Base-by-base conservation (phyloP, 306 rosid genomes). In the Castanea mollissima region DNA sequence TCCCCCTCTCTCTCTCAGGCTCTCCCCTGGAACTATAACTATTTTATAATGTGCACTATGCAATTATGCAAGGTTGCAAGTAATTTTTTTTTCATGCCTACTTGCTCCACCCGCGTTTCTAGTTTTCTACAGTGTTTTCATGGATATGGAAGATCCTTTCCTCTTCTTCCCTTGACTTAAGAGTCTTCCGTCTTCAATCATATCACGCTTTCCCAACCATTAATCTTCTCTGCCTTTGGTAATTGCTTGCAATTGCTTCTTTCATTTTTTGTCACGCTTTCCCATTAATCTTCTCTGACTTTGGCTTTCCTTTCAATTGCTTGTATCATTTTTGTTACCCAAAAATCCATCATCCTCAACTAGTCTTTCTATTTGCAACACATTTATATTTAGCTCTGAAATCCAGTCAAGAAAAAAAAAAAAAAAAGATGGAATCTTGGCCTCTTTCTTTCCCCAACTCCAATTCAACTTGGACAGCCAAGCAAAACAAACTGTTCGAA, bases 401-500 rank as follows among this genome's bases (percentile, higher is more conserved):
- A 79, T 67, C 73, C 78, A 68, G 76, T 65, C 71, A 71, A 71
- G 76, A 74, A 78, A 81, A 78, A 46, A 4, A 74, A 78, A 81
- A 78, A 46, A 4, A 49, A 49, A 49, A 49, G 16, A 91, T 91
- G 96, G 81, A 80, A 83, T 69, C 89, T 46, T 73, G 68, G 71
- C 74, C 73, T 54, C 64, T 72, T 69, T 72, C 85, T 62, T 79
- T 83, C 34, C 69, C 87, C 44, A 64, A 63, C 64, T 77, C 83
- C 46, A 73, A 55, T 64, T 41, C 73, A 20, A 78, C 77, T 71
- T 92, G 94, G 94, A 88, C 91, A 62, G 80, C 82, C 23, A 69
- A 83, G 85, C 83, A 92, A 83, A 85, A 90, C 78, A 87, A 87
- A 81, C 55, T 79, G 82, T 88, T 87, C 44, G 97, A 92, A 78